A percentile compares a stretch with the other conserved stretches of the same genome.
These are phyloP conservation scores for Podospora anserina DNA, from an alignment of 495 filamentous ascomycete genomes.

Conservation along the genomic window DNA sequence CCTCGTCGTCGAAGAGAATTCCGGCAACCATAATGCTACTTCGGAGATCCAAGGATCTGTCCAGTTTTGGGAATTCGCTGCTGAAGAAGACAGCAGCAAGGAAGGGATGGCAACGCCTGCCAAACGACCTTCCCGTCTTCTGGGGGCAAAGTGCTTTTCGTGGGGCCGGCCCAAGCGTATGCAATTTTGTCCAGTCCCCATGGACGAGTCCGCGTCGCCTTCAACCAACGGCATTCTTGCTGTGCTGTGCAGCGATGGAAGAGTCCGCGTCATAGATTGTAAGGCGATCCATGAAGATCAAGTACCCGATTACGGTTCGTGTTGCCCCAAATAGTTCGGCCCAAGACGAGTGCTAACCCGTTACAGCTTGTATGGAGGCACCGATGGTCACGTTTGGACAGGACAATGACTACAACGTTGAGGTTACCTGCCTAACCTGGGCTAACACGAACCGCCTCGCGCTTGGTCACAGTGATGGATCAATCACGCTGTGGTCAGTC, in stretches of 20 bases:
- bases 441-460: constrained; percentile 46
- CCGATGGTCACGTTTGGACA: constrained; percentile 42
- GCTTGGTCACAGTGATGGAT: constrained; percentile 48
- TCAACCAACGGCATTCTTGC: constrained; percentile 35
- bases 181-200: constrained; percentile 45
- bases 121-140: constrained; percentile 27
- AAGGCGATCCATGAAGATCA: constrained; percentile 24
- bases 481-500: constrained; percentile 48
- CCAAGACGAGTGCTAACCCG: neutral
- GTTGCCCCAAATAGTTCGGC: neutral
- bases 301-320: constrained; percentile 36
- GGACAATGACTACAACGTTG: constrained; percentile 40
- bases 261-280: constrained; percentile 40
- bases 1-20: constrained; percentile 20
- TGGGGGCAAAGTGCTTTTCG: constrained; percentile 34
- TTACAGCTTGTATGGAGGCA: constrained; percentile 38
- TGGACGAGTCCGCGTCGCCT: constrained; percentile 19
- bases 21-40: constrained; percentile 23
- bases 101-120: constrained; percentile 23
- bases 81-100: constrained; percentile 15
- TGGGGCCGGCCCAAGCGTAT: constrained; percentile 44
- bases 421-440: constrained; percentile 49
- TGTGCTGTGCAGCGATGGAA: constrained; percentile 43
- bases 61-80: constrained; percentile 45
- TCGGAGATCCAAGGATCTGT: constrained; percentile 29